Percentiles rank a stretch among this genome's conserved stretches.
phyloP scores from a whole-genome alignment of 1,284 basidiomycete species.

The Hortiboletus rubellus region DNA sequence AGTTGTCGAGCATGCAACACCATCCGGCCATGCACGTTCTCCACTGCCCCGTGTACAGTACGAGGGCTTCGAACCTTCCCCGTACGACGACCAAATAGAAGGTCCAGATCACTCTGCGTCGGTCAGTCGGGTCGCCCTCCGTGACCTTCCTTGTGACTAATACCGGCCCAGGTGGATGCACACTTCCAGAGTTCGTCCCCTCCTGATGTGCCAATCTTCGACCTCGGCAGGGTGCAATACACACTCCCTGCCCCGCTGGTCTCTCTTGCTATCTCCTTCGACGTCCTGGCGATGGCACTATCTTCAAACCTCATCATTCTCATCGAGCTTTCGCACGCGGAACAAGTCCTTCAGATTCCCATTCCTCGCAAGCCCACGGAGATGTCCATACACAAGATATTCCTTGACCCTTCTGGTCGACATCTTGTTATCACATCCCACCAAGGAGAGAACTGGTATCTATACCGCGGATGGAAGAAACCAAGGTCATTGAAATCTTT shows the following conservation, averaged over 20 bases:
- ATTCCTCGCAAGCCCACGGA: slow-evolving; percentile 73
- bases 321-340: slow-evolving; percentile 81
- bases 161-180: slow-evolving; percentile 39
- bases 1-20: slow-evolving; percentile 85
- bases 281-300: slow-evolving; percentile 83
- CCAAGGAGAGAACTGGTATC: slow-evolving; percentile 94
- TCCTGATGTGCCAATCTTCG: slow-evolving; percentile 68
- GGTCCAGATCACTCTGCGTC: slow-evolving; percentile 39
- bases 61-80: slow-evolving; percentile 83
- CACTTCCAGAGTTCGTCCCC: slow-evolving; percentile 37
- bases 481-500: slow-evolving; percentile 77
- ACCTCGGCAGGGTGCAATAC: slow-evolving; percentile 86
- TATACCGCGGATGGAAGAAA: slow-evolving; percentile 79
- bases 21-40: slow-evolving; percentile 44
- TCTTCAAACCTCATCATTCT: slow-evolving; percentile 77
- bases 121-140: slow-evolving; percentile 33
- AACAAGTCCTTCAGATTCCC: slow-evolving; percentile 76
- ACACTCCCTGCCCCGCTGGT: slow-evolving; percentile 80
- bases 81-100: slow-evolving; percentile 51
- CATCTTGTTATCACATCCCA: slow-evolving; percentile 86
- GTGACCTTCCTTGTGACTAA: slow-evolving; percentile 7
- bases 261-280: slow-evolving; percentile 80
- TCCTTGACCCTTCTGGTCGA: slow-evolving; percentile 88
- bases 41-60: slow-evolving; percentile 67
- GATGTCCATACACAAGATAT: slow-evolving; percentile 75